These are phyloP conservation scores for Fusarium keratoplasticum DNA, from an alignment of 2,329 filamentous ascomycete genomes.

Conservation along the genomic window DNA sequence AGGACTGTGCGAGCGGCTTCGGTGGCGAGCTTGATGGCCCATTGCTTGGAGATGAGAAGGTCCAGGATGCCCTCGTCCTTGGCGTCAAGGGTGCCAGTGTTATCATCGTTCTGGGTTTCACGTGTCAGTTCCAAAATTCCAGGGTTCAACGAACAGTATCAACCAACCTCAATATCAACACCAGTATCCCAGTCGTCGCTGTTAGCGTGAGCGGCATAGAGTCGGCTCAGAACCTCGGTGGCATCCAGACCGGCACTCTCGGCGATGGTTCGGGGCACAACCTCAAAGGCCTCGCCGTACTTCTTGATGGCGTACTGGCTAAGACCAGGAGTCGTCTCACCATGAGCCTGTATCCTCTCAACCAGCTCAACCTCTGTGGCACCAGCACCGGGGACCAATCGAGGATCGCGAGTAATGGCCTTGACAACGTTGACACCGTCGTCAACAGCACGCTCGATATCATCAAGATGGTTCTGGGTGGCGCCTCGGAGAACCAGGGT, in stretches of 20 bases:
- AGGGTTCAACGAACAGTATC: background rate
- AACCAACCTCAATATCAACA: constrained; percentile 84
- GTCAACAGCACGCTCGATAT: constrained; percentile 95
- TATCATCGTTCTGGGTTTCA: constrained; percentile 73
- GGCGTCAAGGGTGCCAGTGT: constrained; percentile 85
- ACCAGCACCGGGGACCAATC: constrained; percentile 92
- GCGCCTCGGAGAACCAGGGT: constrained; percentile 95
- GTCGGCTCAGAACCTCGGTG: constrained; percentile 91
- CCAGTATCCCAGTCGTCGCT: constrained; percentile 90
- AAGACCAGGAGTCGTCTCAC: constrained; percentile 91
- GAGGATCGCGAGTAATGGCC: constrained; percentile 92
- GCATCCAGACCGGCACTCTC: constrained; percentile 96
- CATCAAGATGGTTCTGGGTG: constrained; percentile 97
- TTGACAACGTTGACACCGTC: constrained; percentile 99
- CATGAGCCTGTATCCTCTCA: constrained; percentile 89
- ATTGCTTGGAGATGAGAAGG: constrained; percentile 90
- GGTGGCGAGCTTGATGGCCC: constrained; percentile 97
- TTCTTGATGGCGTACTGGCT: constrained; percentile 98
- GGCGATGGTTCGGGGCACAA: constrained; percentile 91
- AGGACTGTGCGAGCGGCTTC: constrained; percentile 94
- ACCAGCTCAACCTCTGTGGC: constrained; percentile 95
- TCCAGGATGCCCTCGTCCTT: constrained; percentile 92
- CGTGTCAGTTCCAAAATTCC: constrained; percentile 35
- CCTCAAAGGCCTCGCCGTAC: constrained; percentile 97
- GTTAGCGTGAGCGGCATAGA: constrained; percentile 94